A percentile compares a stretch with the other conserved stretches of the same genome.
Evolutionary conservation across 129 eudicot genomes (phyloP).

Genomic region (Chrysanthemum makinoi): DNA sequence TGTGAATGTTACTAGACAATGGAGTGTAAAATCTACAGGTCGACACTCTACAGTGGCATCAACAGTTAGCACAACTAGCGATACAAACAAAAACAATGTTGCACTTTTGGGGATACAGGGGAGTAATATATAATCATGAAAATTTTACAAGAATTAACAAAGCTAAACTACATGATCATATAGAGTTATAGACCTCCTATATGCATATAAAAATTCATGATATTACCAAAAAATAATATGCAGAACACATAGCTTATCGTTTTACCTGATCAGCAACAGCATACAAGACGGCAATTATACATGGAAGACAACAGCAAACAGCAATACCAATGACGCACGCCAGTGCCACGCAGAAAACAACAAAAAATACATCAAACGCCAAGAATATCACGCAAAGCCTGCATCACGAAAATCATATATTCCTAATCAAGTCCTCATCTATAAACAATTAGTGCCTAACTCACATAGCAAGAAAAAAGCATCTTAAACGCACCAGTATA

Average conservation of each 20-base stretch:
- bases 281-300: conserved; percentile 73
- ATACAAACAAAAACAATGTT: neutral
- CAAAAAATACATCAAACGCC: conserved; percentile 87
- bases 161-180: conserved; percentile 5
- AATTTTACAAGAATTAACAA: neutral
- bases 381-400: conserved; percentile 76
- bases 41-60: neutral
- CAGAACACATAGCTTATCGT: neutral
- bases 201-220: neutral
- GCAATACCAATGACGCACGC: conserved; percentile 80
- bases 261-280: conserved; percentile 86
- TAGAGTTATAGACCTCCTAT: no score
- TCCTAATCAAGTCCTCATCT: neutral
- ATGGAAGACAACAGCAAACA: conserved; percentile 86
- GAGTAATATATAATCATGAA: neutral
- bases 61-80: neutral
- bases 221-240: neutral
- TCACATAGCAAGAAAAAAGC: neutral
- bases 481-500: conserved; percentile 60
- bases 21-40: neutral
- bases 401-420: conserved; percentile 35
- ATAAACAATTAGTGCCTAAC: neutral
- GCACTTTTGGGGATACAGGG: neutral
- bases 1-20: neutral
- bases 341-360: conserved; percentile 74